Evolutionary conservation across 1,139 yeast species (phyloP).

Genomic region (Arxiozyma telluris): DNA sequence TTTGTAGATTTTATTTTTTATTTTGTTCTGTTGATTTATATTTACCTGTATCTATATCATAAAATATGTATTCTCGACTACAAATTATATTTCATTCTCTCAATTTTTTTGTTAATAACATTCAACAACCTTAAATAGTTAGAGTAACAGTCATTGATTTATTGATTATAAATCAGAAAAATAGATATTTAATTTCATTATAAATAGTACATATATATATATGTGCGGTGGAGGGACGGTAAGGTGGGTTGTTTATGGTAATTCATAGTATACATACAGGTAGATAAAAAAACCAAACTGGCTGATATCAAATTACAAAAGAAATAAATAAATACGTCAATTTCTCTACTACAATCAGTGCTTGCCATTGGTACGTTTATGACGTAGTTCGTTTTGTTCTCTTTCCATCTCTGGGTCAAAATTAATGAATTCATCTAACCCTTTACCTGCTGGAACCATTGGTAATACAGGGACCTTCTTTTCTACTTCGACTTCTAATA

Average conservation of each 20-base stretch:
- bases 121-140: no score
- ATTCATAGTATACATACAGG: neutral
- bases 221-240: neutral
- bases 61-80: neutral
- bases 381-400: constrained; percentile 51
- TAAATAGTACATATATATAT: neutral
- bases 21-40: neutral
- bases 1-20: neutral
- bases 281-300: neutral
- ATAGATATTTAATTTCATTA: neutral
- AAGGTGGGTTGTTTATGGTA: neutral
- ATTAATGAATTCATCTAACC: constrained; percentile 76
- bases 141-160: neutral
- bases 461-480: constrained; percentile 97
- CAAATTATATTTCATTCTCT: neutral
- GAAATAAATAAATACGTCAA: neutral
- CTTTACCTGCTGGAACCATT: constrained; percentile 90
- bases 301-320: neutral
- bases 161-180: no score
- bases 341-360: constrained; percentile 17
- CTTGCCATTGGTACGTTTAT: constrained; percentile 34
- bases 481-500: constrained; percentile 85
- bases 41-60: neutral
- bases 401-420: constrained; percentile 76
- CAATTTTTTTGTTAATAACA: no score